A percentile compares a stretch with the other conserved stretches of the same genome.
Conservation (phyloP, 1,284 basidiomycete species). For the Austroboletus rostrupii region DNA sequence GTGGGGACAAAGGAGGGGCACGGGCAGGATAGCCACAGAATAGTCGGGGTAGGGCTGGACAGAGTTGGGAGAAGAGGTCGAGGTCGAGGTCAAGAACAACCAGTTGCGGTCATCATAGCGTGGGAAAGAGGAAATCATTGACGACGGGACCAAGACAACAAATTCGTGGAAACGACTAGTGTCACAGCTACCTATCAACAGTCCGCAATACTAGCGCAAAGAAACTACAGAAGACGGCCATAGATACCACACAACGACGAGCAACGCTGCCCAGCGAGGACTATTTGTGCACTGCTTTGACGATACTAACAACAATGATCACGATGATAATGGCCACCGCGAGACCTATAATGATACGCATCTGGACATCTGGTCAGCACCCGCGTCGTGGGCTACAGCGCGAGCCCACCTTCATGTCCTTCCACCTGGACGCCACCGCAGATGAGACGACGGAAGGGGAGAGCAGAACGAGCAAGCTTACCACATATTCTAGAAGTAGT, state of each 20-base stretch:
- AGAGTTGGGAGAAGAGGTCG: conserved; percentile 6
- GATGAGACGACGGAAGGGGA: conserved; percentile 9
- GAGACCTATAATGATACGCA: conserved; percentile 86
- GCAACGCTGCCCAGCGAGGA: conserved; percentile 2
- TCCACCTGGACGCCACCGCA: conserved; percentile 64
- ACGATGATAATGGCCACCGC: conserved; percentile 86
- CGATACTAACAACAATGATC: conserved; percentile 91
- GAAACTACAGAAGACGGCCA: conserved; percentile 26
- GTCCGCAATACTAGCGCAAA: conserved; percentile 20
- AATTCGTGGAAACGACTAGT: conserved; percentile 5
- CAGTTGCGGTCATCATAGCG: conserved; percentile 12
- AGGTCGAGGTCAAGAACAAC: conserved; percentile 16
- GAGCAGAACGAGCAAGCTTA: conserved; percentile 39
- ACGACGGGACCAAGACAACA: conserved; percentile 23
- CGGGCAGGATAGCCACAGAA: conserved; percentile 34
- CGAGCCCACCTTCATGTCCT: conserved; percentile 85
- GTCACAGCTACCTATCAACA: conserved; percentile 23
- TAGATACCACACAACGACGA: conserved; percentile 35
- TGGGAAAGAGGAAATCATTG: conserved; percentile 17
- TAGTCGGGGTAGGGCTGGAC: conserved; percentile 19
- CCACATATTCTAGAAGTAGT: conserved; percentile 70
- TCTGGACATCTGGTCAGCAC: conserved; percentile 41
- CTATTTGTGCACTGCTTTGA: conserved; percentile 68
- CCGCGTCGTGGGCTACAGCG: conserved; percentile 2
- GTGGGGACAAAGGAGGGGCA: conserved; percentile 39